Evolutionary conservation across 2,329 filamentous ascomycete species (phyloP), one percentile per base, ranked within the genome.

Genomic region (Falciphora oryzae): DNA sequence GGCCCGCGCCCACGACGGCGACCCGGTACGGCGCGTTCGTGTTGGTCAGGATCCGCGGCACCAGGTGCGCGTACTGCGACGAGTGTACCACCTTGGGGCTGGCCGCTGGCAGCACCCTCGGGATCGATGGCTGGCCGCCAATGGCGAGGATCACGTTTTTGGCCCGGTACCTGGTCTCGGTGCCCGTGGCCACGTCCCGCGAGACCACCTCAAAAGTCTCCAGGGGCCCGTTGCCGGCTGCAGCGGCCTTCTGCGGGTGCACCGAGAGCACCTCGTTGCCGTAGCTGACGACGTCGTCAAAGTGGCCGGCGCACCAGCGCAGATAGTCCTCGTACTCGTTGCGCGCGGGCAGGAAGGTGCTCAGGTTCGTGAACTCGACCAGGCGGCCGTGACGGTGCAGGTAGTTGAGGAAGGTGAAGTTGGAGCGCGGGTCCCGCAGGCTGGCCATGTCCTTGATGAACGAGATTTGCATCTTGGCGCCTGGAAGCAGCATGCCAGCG

Each of bases 361-460:
- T 84, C 61, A 98, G 79, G 77, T 98, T 98, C 70, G 91, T 93
- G 73, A 98, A 98, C 69, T 94, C 88, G 61, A 96, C 86, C 56
- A 98, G 83, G n/a, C 94, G 85, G 65, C 84, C 83, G 70, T 96
- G 89, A 70, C 85, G 78, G 78, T 96, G 90, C 16, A 98, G 85
- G 75, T 98, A 98, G 78, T 97, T 97, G 73, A 97, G 81, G 78
- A 97, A 98, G 18, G 94, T 98, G 77, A 98, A 98, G 71, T 93
- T 85, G 69, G 91, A 96, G 68, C 90, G 86, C 10, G 94, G 94
- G 74, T 98, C 89, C 65, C 94, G 85, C 69, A 97, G 82, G 4
- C 92, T 95, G 4, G 94, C 94, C 75, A 98, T 85, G 74, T 98
- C 94, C 79, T 98, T 98, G 79, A 98, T 85, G 80, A 97, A 98